Conservation (phyloP, 1,139 yeast species). For the Pichia sp. region DNA sequence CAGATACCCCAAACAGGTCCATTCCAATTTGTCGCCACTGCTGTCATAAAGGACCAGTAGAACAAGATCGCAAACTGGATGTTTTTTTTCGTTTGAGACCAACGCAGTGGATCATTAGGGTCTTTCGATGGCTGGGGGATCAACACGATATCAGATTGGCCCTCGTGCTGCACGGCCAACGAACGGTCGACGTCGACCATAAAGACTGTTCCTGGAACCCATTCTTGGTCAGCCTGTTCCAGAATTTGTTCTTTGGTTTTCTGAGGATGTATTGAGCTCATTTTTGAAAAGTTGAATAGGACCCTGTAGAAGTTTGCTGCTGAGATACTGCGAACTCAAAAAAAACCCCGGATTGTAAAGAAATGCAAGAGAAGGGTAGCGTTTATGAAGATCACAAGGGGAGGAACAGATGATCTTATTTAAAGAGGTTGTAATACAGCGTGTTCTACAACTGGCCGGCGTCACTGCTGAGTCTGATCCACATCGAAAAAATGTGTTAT, state of each 20-base stretch:
- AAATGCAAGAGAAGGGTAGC: too few species aligned
- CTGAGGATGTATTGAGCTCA: slow-evolving; percentile 1
- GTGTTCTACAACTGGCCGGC: too few species aligned
- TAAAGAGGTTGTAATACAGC: too few species aligned
- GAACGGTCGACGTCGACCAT: slow-evolving; percentile 40
- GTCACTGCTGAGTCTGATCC: too few species aligned
- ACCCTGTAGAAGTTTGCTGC: background rate
- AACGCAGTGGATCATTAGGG: slow-evolving; percentile 36
- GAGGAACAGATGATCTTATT: too few species aligned
- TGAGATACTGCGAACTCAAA: too few species aligned
- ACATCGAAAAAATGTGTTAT: too few species aligned
- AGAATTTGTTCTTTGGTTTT: slow-evolving; percentile 8
- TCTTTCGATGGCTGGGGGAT: slow-evolving; percentile 37
- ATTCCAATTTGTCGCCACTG: slow-evolving; percentile 40
- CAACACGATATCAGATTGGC: slow-evolving; percentile 31
- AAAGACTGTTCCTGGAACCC: slow-evolving; percentile 46
- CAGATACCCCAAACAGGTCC: slow-evolving; percentile 42
- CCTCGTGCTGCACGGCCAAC: slow-evolving; percentile 34
- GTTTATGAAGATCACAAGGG: too few species aligned
- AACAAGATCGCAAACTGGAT: slow-evolving; percentile 31
- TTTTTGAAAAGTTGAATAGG: background rate
- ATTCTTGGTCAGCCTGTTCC: slow-evolving; percentile 19
- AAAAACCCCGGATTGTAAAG: too few species aligned
- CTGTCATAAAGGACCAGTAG: slow-evolving; percentile 39
- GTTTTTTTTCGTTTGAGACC: slow-evolving; percentile 29